Evolutionary conservation across 1,284 basidiomycete genomes (phyloP), one percentile per base, ranked within the genome.

Genomic region (Boletus semigastroideus): DNA sequence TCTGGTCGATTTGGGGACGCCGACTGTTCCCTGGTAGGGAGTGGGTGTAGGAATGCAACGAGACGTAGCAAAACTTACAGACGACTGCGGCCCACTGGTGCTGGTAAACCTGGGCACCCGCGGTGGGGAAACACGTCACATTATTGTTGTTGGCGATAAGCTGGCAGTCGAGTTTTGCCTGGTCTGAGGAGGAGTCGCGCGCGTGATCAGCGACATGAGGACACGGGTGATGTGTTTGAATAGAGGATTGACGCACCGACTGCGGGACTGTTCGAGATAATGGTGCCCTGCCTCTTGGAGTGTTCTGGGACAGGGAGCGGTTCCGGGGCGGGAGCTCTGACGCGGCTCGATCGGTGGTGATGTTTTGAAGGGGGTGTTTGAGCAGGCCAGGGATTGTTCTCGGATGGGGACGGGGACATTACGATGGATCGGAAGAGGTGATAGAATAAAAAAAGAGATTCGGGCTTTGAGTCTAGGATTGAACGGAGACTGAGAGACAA

Each of bases 31-130:
- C 80, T 83, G 61, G 38, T 42, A 57, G 56, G 28, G 6, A 25
- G 54, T 66, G 56, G 62, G 59, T 60, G 60, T n/a, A 46, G 42
- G 20, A 51, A 48, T 41, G 42, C 42, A 36, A 57, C 38, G 3
- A 46, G 39, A 48, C 52, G 27, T n/a, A 46, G 2, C 41, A 1
- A 42, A 0, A 83, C 87, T 63, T 60, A 89, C 89, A 91, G 62
- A 92, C 82, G 64, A 91, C 84, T 33, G 81, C 77, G 7, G 83
- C 80, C 76, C 80, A 89, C 53, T 88, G 69, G 63, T 84, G 79
- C 66, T 92, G 89, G 20, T 77, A 68, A 53, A 91, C 73, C 25
- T 72, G 54, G 28, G 78, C 78, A 54, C 75, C 69, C 9, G 67
- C 42, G 0, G 71, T 75, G 13, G 90, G 90, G 62, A 78, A 91